Percentiles rank a stretch among this genome's conserved stretches.
phyloP scores from a whole-genome alignment of 176 grass and related monocot genomes.

The Oryza rufipogon region DNA sequence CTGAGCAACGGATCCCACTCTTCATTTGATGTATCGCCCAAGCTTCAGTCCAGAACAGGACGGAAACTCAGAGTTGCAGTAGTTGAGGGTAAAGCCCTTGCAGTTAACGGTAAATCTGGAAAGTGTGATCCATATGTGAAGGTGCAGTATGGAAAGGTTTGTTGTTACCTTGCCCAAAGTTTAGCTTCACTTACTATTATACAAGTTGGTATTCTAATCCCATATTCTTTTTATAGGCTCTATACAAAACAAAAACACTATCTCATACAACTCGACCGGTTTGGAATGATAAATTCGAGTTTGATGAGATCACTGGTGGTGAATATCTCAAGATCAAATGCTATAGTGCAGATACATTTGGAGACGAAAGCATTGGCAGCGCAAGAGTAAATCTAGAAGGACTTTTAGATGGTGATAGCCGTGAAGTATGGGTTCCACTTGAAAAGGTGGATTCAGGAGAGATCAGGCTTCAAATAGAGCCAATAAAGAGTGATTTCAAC shows the following conservation, averaged over 20 bases:
- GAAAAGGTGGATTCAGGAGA: conserved; percentile 87
- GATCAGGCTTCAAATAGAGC: conserved; percentile 74
- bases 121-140: conserved; percentile 94
- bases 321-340: conserved; percentile 96
- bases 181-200: conserved; percentile 26
- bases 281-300: conserved; percentile 90
- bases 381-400: conserved; percentile 87
- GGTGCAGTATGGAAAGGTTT: conserved; percentile 93
- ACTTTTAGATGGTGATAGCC: conserved; percentile 61
- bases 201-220: conserved; percentile 26
- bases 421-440: conserved; percentile 91
- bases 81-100: conserved; percentile 71
- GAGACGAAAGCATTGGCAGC: conserved; percentile 87
- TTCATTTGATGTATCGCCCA: conserved; percentile 45
- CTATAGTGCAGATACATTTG: conserved; percentile 72
- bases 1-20: conserved; percentile 34
- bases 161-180: conserved; percentile 30
- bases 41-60: conserved; percentile 69
- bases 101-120: conserved; percentile 73
- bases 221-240: conserved; percentile 49
- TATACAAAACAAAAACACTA: conserved; percentile 79
- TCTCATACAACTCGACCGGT: conserved; percentile 60
- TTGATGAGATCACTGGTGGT: conserved; percentile 83
- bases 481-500: conserved; percentile 54
- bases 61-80: conserved; percentile 79